Percentiles rank a stretch among this genome's conserved stretches.
Conservation (phyloP, 2,329 filamentous ascomycete genomes). For the Alternaria alternata region DNA sequence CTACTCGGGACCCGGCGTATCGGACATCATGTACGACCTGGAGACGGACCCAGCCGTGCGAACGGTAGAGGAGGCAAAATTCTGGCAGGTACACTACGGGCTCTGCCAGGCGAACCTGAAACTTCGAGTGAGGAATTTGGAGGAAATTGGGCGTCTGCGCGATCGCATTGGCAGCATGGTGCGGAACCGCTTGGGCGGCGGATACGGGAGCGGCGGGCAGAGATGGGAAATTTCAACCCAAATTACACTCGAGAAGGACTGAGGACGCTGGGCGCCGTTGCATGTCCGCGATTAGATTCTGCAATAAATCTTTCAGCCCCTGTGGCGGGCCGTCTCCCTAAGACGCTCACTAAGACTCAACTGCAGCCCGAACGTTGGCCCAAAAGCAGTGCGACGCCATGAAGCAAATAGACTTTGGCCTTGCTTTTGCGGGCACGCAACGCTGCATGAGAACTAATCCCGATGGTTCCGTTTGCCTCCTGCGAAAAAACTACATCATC, state of each 20-base stretch:
- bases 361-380: constrained; percentile 34
- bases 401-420: constrained; percentile 4
- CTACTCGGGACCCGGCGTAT: constrained; percentile 70
- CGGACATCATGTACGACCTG: constrained; percentile 83
- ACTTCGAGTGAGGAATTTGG: constrained; percentile 71
- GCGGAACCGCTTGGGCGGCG: constrained; percentile 84
- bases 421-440: constrained; percentile 23
- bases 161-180: constrained; percentile 80
- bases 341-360: constrained; percentile 9
- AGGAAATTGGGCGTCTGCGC: constrained; percentile 74
- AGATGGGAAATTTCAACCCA: constrained; percentile 95
- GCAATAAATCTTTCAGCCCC: constrained; percentile 29
- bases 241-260: constrained; percentile 65
- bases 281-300: constrained; percentile 24
- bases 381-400: constrained; percentile 18
- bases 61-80: constrained; percentile 86
- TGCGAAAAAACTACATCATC: constrained; percentile 26
- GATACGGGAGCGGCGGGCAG: constrained; percentile 80
- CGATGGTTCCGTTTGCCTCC: constrained; percentile 15
- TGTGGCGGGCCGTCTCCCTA: constrained; percentile 31
- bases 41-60: constrained; percentile 79
- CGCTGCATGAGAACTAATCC: not conserved
- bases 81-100: constrained; percentile 99
- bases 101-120: constrained; percentile 95
- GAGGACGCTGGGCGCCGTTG: constrained; percentile 30